These are phyloP conservation scores for Hirsutella minnesotensis DNA, from an alignment of 2,329 filamentous ascomycete genomes.

Conservation along the genomic window DNA sequence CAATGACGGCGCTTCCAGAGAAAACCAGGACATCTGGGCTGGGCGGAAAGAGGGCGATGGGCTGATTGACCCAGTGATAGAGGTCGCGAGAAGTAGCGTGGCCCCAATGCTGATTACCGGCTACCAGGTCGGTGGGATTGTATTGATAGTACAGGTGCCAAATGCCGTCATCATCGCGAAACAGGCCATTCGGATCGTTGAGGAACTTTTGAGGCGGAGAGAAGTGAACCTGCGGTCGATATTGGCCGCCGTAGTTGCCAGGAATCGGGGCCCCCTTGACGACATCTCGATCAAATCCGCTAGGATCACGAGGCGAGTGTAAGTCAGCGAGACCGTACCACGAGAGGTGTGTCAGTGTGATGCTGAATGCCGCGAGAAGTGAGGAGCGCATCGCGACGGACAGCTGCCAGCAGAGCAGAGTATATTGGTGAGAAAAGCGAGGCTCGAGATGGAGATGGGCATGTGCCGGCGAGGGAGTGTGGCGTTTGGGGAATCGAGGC, in stretches of 20 bases:
- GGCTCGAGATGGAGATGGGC: no score
- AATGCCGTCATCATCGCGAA: slow-evolving; percentile 37
- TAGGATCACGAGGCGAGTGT: neutral
- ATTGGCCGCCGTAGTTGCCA: slow-evolving; percentile 1
- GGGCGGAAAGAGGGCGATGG: slow-evolving; percentile 44
- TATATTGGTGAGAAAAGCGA: no score
- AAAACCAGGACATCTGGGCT: slow-evolving; percentile 33
- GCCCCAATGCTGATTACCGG: slow-evolving; percentile 54
- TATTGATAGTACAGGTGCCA: slow-evolving; percentile 59
- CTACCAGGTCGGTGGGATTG: slow-evolving; percentile 27
- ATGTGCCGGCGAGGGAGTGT: no score
- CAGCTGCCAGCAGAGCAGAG: no score
- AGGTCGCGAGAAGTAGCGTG: slow-evolving; percentile 51
- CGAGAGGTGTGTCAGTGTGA: no score
- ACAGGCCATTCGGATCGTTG: slow-evolving; percentile 4
- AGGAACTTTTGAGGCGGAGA: slow-evolving; percentile 3
- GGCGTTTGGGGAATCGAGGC: no score
- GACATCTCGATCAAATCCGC: neutral
- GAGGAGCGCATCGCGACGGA: no score
- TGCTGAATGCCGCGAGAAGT: no score
- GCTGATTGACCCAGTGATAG: slow-evolving; percentile 53
- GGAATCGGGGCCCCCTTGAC: neutral
- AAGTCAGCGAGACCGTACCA: no score
- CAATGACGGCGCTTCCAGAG: slow-evolving; percentile 45
- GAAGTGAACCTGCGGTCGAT: slow-evolving; percentile 2